Evolutionary conservation across 164 flowering plant genomes (phyloP).

Genomic region (Stephania yunnanensis): DNA sequence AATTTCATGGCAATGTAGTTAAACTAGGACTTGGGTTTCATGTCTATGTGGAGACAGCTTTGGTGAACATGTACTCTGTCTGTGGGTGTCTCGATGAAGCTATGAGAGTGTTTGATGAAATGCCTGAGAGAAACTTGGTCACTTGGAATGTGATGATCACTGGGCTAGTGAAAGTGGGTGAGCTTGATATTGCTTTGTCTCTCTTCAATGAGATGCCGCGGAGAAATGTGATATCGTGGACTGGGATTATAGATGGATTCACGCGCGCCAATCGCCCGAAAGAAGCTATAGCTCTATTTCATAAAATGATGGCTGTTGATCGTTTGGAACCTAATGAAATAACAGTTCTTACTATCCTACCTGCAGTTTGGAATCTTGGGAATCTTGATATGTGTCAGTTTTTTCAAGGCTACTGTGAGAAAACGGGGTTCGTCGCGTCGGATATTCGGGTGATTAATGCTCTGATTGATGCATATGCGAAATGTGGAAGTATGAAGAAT

Average conservation of each 20-base stretch:
- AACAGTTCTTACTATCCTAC: constrained; percentile 19
- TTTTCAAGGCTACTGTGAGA: constrained; percentile 16
- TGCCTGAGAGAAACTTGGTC: constrained; percentile 20
- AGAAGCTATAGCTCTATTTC: constrained; percentile 20
- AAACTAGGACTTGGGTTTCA: constrained; percentile 20
- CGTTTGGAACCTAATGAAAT: constrained; percentile 18
- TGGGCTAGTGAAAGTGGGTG: constrained; percentile 23
- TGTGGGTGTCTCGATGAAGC: constrained; percentile 16
- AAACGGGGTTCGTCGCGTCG: constrained; percentile 6
- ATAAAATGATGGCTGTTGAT: constrained; percentile 15
- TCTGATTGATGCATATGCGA: constrained; percentile 39
- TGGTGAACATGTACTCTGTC: constrained; percentile 19
- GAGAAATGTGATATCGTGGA: constrained; percentile 22
- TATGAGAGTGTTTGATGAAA: constrained; percentile 16
- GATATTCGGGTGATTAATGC: constrained; percentile 21
- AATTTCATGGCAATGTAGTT: constrained; percentile 17
- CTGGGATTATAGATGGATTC: constrained; percentile 27
- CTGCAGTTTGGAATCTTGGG: constrained; percentile 19
- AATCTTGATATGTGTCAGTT: constrained; percentile 11
- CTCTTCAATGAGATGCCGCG: constrained; percentile 20
- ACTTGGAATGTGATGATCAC: constrained; percentile 29
- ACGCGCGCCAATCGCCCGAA: constrained; percentile 14
- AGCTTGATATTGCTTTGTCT: constrained; percentile 15
- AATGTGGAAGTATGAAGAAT: constrained; percentile 36
- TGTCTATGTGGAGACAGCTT: constrained; percentile 24